Evolutionary conservation across 2,329 filamentous ascomycete genomes (phyloP).

Genomic region (Alternaria longipes): DNA sequence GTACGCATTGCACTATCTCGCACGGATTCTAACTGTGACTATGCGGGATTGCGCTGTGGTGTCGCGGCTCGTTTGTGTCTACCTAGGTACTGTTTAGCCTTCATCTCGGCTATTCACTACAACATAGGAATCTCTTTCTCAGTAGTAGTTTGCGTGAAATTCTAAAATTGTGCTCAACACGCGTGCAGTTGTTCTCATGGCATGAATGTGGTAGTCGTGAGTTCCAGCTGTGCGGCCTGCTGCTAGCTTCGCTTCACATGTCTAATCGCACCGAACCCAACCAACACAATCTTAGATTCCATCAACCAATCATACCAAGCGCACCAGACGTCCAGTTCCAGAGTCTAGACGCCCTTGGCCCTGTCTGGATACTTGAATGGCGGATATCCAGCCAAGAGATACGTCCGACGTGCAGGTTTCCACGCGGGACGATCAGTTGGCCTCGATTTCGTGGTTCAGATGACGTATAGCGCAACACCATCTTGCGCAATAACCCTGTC

Average conservation of each 20-base stretch:
- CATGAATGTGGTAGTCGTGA: not conserved
- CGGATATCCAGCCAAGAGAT: conserved; percentile 3
- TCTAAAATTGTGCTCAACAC: not conserved
- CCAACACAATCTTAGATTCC: not conserved
- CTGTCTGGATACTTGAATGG: not conserved
- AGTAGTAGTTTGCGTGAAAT: not conserved
- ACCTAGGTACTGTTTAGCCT: not conserved
- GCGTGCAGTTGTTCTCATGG: not conserved
- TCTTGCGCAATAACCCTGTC: conserved; percentile 20
- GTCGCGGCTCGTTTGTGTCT: not conserved
- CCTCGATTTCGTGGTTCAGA: conserved; percentile 13
- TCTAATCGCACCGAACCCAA: not conserved
- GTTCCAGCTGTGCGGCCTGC: not conserved
- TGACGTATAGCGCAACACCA: conserved; percentile 25
- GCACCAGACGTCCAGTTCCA: not conserved
- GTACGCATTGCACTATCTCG: not conserved
- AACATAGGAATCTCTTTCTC: not conserved
- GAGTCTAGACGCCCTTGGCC: conserved; percentile 1
- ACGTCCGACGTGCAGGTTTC: conserved; percentile 13
- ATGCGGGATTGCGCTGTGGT: not conserved
- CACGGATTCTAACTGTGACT: not conserved
- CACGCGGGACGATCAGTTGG: conserved; percentile 29
- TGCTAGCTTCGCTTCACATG: not conserved
- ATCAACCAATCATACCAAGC: not conserved
- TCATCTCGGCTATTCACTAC: not conserved